These are phyloP conservation scores for Pugionium dolabratum DNA, from an alignment of 345 rosid species.

Conservation along the genomic window DNA sequence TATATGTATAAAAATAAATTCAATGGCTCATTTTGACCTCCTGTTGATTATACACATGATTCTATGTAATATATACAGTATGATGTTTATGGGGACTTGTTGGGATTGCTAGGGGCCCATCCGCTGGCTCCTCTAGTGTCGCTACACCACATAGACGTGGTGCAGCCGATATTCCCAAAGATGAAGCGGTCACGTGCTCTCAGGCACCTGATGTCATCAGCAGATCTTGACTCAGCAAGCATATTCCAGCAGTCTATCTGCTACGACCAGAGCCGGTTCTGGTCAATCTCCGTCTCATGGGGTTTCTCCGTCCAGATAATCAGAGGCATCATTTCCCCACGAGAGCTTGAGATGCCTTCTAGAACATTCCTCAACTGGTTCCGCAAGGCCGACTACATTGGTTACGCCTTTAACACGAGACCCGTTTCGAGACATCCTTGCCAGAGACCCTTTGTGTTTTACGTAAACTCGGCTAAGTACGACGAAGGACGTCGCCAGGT, in stretches of 20 bases:
- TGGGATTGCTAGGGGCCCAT: slow-evolving; percentile 75
- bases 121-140: slow-evolving; percentile 76
- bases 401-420: slow-evolving; percentile 79
- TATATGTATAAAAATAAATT: too few species aligned
- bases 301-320: slow-evolving; percentile 76
- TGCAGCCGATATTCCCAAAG: slow-evolving; percentile 65
- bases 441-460: slow-evolving; percentile 67
- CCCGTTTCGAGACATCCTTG: slow-evolving; percentile 80
- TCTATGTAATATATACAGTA: slow-evolving; percentile 47
- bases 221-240: slow-evolving; percentile 68
- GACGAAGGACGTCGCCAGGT: slow-evolving; percentile 56
- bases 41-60: too few species aligned
- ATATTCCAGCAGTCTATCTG: slow-evolving; percentile 79
- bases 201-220: slow-evolving; percentile 56
- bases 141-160: slow-evolving; percentile 78
- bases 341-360: slow-evolving; percentile 85
- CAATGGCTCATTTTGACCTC: too few species aligned
- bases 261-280: slow-evolving; percentile 56
- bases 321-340: slow-evolving; percentile 73
- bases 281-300: slow-evolving; percentile 88
- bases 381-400: slow-evolving; percentile 67
- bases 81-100: slow-evolving; percentile 73
- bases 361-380: slow-evolving; percentile 89
- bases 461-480: slow-evolving; percentile 51
- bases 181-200: slow-evolving; percentile 57